phyloP scores from a whole-genome alignment of 805 yeast species.

The Pichia rugopelliculosa region DNA sequence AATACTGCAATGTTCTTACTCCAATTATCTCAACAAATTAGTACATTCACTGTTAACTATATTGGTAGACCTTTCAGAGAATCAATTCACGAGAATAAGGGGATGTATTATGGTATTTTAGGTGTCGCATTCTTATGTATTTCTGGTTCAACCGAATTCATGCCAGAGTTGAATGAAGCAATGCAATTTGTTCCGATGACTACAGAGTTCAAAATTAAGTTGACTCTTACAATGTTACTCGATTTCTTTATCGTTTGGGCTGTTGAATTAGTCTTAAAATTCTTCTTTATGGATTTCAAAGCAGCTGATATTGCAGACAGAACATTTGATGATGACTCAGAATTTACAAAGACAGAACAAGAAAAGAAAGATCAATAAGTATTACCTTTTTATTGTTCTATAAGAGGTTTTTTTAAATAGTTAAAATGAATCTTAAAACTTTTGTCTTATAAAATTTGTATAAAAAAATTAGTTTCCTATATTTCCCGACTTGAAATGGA shows the following conservation, averaged over 20 bases:
- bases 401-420: no score
- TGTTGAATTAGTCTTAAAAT: constrained; percentile 75
- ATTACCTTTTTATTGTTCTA: no score
- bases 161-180: constrained; percentile 90
- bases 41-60: constrained; percentile 95
- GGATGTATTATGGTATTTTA: constrained; percentile 91
- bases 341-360: background rate
- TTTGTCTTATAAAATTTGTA: background rate
- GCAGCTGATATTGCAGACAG: constrained; percentile 82
- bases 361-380: constrained; percentile 8
- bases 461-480: no score
- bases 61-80: constrained; percentile 97
- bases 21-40: constrained; percentile 92
- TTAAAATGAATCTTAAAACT: no score
- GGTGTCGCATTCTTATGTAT: constrained; percentile 88
- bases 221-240: constrained; percentile 62
- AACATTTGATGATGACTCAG: constrained; percentile 18
- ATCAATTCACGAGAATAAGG: constrained; percentile 80
- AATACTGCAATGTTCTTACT: constrained; percentile 94
- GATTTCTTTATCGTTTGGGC: constrained; percentile 74
- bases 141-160: constrained; percentile 86
- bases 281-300: constrained; percentile 80
- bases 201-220: constrained; percentile 60
- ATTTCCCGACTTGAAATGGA: no score
- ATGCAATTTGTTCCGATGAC: constrained; percentile 89